Conservation (phyloP, 345 rosid species). For the Linum tenue region DNA sequence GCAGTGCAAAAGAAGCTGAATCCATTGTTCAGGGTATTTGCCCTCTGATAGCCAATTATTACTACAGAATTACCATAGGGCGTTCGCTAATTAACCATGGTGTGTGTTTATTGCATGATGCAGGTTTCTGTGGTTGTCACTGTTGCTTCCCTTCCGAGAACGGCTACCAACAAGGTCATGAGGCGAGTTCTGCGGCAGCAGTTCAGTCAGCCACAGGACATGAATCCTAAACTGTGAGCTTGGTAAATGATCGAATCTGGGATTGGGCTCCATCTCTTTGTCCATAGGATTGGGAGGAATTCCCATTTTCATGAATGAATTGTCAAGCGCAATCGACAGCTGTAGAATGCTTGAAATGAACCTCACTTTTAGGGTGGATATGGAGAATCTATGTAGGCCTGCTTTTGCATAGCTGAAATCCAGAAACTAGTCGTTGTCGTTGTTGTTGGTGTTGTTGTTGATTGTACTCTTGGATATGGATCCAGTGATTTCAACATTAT, state of each 20-base stretch:
- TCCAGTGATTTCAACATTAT: too few species aligned
- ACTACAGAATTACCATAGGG: neutral
- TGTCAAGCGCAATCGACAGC: too few species aligned
- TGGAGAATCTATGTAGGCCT: too few species aligned
- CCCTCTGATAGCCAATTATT: neutral
- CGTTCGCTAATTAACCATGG: neutral
- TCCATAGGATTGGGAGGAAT: too few species aligned
- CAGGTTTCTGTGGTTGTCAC: slow-evolving; percentile 61
- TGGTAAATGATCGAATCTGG: neutral
- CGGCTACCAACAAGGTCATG: slow-evolving; percentile 92
- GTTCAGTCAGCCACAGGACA: slow-evolving; percentile 31
- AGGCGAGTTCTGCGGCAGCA: slow-evolving; percentile 79
- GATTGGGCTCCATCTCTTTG: too few species aligned
- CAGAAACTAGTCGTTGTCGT: too few species aligned
- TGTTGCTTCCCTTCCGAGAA: slow-evolving; percentile 65
- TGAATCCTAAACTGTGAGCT: slow-evolving; percentile 41
- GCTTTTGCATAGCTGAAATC: too few species aligned
- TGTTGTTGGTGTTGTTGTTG: too few species aligned
- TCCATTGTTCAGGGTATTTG: slow-evolving; percentile 78
- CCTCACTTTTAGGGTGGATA: too few species aligned
- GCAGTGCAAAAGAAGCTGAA: slow-evolving; percentile 81
- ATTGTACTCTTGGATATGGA: too few species aligned
- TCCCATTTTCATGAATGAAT: too few species aligned
- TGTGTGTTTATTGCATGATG: slow-evolving; percentile 3
- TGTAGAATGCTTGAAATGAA: too few species aligned